Evolutionary conservation across 2,329 filamentous ascomycete species (phyloP).

Genomic region (Fusarium equiseti): DNA sequence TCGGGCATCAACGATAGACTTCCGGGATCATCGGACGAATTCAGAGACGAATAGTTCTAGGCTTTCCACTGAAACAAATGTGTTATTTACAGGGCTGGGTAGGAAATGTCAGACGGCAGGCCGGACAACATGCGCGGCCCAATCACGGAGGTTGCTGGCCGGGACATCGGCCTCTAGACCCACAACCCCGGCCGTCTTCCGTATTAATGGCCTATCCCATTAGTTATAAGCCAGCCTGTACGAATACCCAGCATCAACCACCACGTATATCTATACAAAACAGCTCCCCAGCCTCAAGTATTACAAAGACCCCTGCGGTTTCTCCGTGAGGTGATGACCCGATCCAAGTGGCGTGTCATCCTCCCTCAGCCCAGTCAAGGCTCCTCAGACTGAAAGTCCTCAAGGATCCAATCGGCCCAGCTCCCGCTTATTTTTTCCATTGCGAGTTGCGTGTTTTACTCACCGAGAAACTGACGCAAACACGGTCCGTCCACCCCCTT

Average conservation of each 20-base stretch:
- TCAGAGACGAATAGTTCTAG: background rate
- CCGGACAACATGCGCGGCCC: constrained; percentile 29
- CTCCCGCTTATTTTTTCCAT: constrained; percentile 14
- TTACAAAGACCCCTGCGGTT: background rate
- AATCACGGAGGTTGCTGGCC: constrained; percentile 45
- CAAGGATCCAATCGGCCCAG: constrained; percentile 36
- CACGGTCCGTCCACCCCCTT: constrained; percentile 36
- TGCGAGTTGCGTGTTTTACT: constrained; percentile 26
- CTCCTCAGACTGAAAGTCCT: constrained; percentile 15
- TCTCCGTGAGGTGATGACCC: constrained; percentile 45
- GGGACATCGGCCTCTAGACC: constrained; percentile 21
- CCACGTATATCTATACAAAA: background rate
- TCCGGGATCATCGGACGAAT: constrained; percentile 2
- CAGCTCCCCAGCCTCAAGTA: background rate
- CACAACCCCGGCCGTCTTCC: constrained; percentile 36
- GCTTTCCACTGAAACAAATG: background rate
- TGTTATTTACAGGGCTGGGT: constrained; percentile 32
- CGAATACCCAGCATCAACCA: background rate
- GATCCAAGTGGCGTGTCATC: constrained; percentile 42
- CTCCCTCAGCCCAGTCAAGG: constrained; percentile 8
- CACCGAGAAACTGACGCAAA: constrained; percentile 36
- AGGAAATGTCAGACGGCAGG: constrained; percentile 24
- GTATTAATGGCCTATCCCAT: constrained; percentile 15
- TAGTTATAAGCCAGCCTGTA: background rate
- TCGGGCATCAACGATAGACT: constrained; percentile 16